These are phyloP conservation scores for Coemansia sp. DNA, from an alignment of 192 early-diverging fungal species.

Conservation along the genomic window DNA sequence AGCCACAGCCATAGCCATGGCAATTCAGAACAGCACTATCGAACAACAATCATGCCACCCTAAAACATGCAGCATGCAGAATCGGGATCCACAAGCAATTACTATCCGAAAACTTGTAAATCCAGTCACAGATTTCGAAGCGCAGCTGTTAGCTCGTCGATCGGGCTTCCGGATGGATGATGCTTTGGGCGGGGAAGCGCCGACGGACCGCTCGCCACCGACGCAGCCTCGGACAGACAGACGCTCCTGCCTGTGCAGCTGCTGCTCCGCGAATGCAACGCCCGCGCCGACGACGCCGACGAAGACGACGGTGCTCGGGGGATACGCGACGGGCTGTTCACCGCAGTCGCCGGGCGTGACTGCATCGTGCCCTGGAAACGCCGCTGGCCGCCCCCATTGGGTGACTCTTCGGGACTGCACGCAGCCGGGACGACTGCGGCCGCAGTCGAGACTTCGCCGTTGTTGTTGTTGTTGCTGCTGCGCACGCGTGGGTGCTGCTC, in stretches of 20 bases:
- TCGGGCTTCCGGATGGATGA: neutral
- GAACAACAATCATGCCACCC: no score
- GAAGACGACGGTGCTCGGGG: conserved; percentile 14
- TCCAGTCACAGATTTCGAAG: conserved; percentile 15
- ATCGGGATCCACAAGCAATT: neutral
- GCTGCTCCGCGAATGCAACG: no score
- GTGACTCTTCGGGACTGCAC: neutral
- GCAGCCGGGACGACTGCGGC: neutral
- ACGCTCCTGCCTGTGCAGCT: neutral
- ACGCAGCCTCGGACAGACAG: neutral
- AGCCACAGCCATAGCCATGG: no score
- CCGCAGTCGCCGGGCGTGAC: neutral
- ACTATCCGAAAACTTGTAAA: neutral
- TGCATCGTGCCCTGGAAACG: neutral
- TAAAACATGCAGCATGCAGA: neutral
- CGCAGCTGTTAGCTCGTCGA: conserved; percentile 23
- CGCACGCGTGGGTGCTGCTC: neutral
- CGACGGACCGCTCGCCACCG: conserved; percentile 3
- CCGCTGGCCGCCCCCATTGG: neutral
- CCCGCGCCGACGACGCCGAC: neutral
- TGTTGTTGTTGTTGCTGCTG: no score
- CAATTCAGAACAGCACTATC: no score
- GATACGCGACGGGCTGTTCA: conserved; percentile 19
- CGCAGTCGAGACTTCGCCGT: neutral
- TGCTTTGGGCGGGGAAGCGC: conserved; percentile 1